Percentiles rank a stretch among this genome's conserved stretches.
Evolutionary conservation across 805 yeast genomes (phyloP).

Genomic region (Komagataella ulmi): DNA sequence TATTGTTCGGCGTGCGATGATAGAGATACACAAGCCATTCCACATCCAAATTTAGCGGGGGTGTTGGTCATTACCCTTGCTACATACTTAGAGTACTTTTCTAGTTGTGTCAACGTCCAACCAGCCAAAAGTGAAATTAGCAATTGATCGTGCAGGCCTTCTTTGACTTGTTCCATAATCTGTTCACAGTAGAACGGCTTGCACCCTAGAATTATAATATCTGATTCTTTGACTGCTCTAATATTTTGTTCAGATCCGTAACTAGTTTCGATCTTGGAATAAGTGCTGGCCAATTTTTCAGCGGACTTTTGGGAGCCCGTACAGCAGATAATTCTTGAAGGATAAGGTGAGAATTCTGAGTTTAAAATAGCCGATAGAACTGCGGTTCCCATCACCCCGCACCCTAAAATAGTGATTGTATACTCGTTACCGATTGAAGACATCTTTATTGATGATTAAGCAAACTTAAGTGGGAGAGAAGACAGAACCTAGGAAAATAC

Average conservation of each 20-base stretch:
- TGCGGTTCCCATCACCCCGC: slow-evolving; percentile 96
- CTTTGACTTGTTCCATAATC: slow-evolving; percentile 38
- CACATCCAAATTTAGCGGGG: slow-evolving; percentile 85
- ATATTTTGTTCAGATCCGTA: slow-evolving; percentile 31
- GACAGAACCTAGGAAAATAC: not conserved
- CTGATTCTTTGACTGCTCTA: slow-evolving; percentile 47
- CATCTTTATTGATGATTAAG: not conserved
- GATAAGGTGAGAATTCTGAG: slow-evolving; percentile 37
- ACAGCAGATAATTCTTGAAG: slow-evolving; percentile 67
- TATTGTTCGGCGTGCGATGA: slow-evolving; percentile 33
- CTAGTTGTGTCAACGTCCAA: slow-evolving; percentile 65
- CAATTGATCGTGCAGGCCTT: slow-evolving; percentile 36
- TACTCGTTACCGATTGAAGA: slow-evolving; percentile 1
- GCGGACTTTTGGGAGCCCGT: slow-evolving; percentile 45
- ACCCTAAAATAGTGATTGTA: slow-evolving; percentile 62
- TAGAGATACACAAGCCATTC: slow-evolving; percentile 87
- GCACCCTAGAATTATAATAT: slow-evolving; percentile 69
- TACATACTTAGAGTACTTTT: slow-evolving; percentile 37
- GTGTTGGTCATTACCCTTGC: slow-evolving; percentile 98
- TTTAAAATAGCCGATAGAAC: slow-evolving; percentile 68
- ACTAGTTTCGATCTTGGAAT: slow-evolving; percentile 37
- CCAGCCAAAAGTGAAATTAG: slow-evolving; percentile 87
- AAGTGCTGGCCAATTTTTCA: slow-evolving; percentile 30
- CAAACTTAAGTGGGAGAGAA: not conserved
- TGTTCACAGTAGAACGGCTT: slow-evolving; percentile 72